Base-by-base conservation (phyloP, 805 yeast species). In the Candida loeiensis region DNA sequence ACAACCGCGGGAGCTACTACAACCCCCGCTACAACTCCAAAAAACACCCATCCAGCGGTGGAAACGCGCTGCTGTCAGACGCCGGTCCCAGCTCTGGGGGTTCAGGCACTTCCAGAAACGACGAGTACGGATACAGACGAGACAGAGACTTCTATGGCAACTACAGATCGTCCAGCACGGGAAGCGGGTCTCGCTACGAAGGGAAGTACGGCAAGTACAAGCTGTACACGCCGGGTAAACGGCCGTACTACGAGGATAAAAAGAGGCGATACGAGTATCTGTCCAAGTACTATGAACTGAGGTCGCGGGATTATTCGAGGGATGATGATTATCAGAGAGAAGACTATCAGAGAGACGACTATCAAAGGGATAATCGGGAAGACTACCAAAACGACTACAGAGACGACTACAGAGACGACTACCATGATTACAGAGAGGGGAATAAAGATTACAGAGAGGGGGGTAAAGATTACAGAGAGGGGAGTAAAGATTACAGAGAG, bases 251-350 rank as follows among this genome's bases (percentile, higher is more conserved):
- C 22, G 24, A 14, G 12, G 40, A 25, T 17, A 16, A 15, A 9
- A 39, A 45, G 33, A 52, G 46, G 29, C 34, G 55, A 22, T 41
- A 53, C 30, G 51, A 53, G 18, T 55, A 50, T 29, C 34, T 49
- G 13, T 45, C 50, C 17, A 45, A 43, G 39, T 42, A 43, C 32
- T 45, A 30, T 11, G 33, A 30, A 17, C 33, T 30, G 33, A 30
- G 33, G 33, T 30, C 33, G 11, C 7, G 33, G 12, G 33, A 30
- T 30, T 30, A 30, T 12, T 30, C 33, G 11, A 16, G 33, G n/a
- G 33, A 30, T 17, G 31, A 27, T 7, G 24, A 21, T 6, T 6
- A 21, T 7, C 9, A 21, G 24, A 21, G 24, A 21, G 24, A 21
- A 21, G 24, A 9, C 9, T 7, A 9, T 9, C 24, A 21, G 24